Evolutionary conservation across 305 asterid species (phyloP).

Genomic region (Fraxinus floribunda): DNA sequence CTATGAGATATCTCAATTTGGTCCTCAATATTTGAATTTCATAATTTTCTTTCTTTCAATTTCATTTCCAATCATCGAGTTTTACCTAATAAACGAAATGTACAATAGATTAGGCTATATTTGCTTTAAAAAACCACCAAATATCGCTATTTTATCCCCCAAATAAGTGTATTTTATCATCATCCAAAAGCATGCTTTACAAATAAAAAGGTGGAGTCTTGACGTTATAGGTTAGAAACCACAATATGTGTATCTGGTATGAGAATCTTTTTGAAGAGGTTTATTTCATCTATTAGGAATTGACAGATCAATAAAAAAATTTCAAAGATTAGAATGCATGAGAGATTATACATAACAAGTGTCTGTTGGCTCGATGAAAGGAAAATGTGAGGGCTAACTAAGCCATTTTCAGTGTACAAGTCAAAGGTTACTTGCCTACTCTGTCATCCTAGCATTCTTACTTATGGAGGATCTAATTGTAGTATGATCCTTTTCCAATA

Average conservation of each 20-base stretch:
- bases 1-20: no score
- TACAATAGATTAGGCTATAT: no score
- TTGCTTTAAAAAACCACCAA: no score
- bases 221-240: neutral
- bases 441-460: neutral
- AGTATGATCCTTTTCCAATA: neutral
- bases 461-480: constrained; percentile 1
- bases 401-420: neutral
- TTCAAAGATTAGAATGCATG: constrained; percentile 7
- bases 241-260: neutral
- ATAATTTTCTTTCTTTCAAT: no score
- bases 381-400: neutral
- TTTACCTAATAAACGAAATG: no score
- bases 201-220: neutral
- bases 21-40: no score
- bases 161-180: neutral
- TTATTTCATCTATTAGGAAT: neutral
- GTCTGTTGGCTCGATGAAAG: neutral
- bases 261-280: neutral
- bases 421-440: neutral
- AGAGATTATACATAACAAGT: constrained; percentile 1
- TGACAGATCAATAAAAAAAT: constrained; percentile 6
- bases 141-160: no score
- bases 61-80: no score
- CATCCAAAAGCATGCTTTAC: constrained; percentile 1